Percentiles rank a stretch among this genome's conserved stretches.
Evolutionary conservation across 2,329 filamentous ascomycete genomes (phyloP).

Genomic region (Colletotrichum limetticola): DNA sequence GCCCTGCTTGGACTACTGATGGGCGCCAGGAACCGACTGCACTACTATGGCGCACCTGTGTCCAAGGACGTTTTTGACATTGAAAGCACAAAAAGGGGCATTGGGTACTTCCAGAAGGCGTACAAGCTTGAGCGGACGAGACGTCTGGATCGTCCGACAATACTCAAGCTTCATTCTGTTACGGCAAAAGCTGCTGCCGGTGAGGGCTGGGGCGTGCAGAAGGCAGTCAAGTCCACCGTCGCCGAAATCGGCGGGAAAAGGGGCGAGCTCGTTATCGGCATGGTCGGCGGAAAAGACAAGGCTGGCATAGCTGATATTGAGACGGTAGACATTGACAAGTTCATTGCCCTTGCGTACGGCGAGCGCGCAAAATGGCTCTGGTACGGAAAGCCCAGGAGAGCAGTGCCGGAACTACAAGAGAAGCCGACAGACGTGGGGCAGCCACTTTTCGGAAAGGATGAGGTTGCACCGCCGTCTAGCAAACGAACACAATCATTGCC

Average conservation of each 20-base stretch:
- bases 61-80: conserved; percentile 93
- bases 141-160: conserved; percentile 83
- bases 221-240: conserved; percentile 94
- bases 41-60: conserved; percentile 85
- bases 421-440: conserved; percentile 57
- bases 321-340: conserved; percentile 87
- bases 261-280: conserved; percentile 94
- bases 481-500: conserved; percentile 63
- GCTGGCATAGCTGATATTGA: conserved; percentile 92
- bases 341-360: conserved; percentile 81
- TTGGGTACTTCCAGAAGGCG: conserved; percentile 89
- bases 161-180: conserved; percentile 82
- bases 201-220: conserved; percentile 91
- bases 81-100: conserved; percentile 82
- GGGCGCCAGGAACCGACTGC: conserved; percentile 89
- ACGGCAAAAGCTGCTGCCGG: conserved; percentile 91
- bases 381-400: conserved; percentile 87
- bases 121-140: conserved; percentile 83
- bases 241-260: conserved; percentile 94
- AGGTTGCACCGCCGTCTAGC: conserved; percentile 50
- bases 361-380: conserved; percentile 94
- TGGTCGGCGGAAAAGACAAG: conserved; percentile 88
- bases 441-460: conserved; percentile 68
- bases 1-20: conserved; percentile 88
- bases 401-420: conserved; percentile 56